phyloP scores from a whole-genome alignment of 2,329 filamentous ascomycete genomes.

The Macrophomina pseudophaseolina region DNA sequence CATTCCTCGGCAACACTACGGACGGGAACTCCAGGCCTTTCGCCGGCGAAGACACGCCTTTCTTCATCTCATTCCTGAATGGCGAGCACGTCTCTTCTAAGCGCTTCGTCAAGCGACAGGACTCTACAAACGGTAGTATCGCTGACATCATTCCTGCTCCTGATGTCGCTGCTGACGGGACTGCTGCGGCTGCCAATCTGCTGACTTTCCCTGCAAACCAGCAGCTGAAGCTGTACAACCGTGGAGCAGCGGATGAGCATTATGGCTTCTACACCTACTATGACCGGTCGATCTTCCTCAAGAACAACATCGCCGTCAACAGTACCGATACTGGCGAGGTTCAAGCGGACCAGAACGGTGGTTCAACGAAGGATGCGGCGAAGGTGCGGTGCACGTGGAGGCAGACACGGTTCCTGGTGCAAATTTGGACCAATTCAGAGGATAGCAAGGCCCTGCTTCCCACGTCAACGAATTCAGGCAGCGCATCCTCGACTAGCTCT shows the following conservation, averaged over 20 bases:
- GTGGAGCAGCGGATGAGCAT: slow-evolving; percentile 79
- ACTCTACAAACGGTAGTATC: slow-evolving; percentile 44
- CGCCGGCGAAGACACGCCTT: slow-evolving; percentile 84
- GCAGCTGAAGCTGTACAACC: slow-evolving; percentile 83
- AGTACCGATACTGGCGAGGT: slow-evolving; percentile 44
- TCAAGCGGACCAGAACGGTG: slow-evolving; percentile 57
- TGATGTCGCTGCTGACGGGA: slow-evolving; percentile 68
- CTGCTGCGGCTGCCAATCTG: slow-evolving; percentile 72
- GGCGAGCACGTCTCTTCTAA: slow-evolving; percentile 34
- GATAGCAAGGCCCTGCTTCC: slow-evolving; percentile 42
- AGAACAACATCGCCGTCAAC: slow-evolving; percentile 59
- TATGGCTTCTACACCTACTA: slow-evolving; percentile 96
- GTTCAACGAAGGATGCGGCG: slow-evolving; percentile 53
- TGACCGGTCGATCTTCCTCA: slow-evolving; percentile 82
- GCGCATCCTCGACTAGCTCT: slow-evolving; percentile 27
- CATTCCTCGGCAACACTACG: slow-evolving; percentile 84
- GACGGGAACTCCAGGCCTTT: slow-evolving; percentile 74
- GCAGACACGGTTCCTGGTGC: slow-evolving; percentile 65
- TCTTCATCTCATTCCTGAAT: slow-evolving; percentile 77
- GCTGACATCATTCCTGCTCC: slow-evolving; percentile 67
- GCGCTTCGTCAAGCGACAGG: slow-evolving; percentile 44
- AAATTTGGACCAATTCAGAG: slow-evolving; percentile 64
- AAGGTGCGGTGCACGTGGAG: slow-evolving; percentile 62
- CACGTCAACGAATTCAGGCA: slow-evolving; percentile 24
- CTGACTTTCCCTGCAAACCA: slow-evolving; percentile 73